These are phyloP conservation scores for Camellia japonica DNA, from an alignment of 148 eudicot genomes.

Conservation along the genomic window DNA sequence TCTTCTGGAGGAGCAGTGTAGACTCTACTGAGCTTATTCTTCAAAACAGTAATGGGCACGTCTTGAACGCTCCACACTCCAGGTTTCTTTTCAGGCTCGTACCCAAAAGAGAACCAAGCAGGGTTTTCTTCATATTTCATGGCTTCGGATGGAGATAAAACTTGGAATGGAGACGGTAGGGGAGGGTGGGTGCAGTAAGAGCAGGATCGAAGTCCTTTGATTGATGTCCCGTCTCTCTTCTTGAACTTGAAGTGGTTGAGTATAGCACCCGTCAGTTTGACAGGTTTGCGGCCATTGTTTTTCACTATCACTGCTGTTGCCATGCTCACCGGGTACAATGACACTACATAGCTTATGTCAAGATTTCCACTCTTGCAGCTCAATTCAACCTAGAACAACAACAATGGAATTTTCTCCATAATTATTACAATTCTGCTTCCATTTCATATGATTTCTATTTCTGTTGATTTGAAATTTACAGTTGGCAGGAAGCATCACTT, in stretches of 20 bases:
- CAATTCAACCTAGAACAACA: slow-evolving; percentile 61
- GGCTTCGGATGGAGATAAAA: slow-evolving; percentile 73
- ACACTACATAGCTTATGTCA: slow-evolving; percentile 65
- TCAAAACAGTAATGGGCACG: slow-evolving; percentile 63
- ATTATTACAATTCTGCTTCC: no score
- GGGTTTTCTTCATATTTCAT: slow-evolving; percentile 68
- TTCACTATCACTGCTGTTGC: slow-evolving; percentile 83
- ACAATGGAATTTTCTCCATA: no score
- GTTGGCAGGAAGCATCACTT: no score
- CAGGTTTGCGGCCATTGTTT: slow-evolving; percentile 67
- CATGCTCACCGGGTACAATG: slow-evolving; percentile 73
- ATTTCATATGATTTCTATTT: no score
- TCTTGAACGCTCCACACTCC: slow-evolving; percentile 70
- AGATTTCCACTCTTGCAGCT: slow-evolving; percentile 64
- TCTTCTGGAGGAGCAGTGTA: slow-evolving; percentile 65
- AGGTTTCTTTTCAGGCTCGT: slow-evolving; percentile 56
- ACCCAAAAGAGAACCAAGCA: slow-evolving; percentile 57
- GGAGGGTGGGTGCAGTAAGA: slow-evolving; percentile 79
- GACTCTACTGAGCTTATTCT: slow-evolving; percentile 80
- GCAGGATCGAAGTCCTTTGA: slow-evolving; percentile 67
- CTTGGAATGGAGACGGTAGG: slow-evolving; percentile 63
- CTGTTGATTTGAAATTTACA: no score
- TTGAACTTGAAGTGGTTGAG: slow-evolving; percentile 63
- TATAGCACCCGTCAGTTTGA: slow-evolving; percentile 56
- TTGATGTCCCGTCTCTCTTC: slow-evolving; percentile 54